phyloP scores from a whole-genome alignment of 2,329 filamentous ascomycete species.

The Elsinoe ampelina region DNA sequence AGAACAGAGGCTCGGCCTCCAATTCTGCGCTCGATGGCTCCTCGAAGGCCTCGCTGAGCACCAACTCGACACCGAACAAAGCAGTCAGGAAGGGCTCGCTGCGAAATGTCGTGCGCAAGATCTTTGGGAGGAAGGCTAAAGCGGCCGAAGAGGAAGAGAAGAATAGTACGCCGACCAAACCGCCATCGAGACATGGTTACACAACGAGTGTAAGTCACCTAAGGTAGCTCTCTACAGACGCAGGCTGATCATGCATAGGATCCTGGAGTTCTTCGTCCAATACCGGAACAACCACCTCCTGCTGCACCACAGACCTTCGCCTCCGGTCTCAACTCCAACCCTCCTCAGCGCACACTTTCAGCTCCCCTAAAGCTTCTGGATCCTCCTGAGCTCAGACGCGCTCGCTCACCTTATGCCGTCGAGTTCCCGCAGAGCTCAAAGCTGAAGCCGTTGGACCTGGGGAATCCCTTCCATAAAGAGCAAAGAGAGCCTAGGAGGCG shows the following conservation, averaged over 20 bases:
- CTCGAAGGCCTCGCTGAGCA: neutral
- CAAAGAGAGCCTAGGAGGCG: slow-evolving; percentile 15
- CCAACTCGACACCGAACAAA: slow-evolving; percentile 5
- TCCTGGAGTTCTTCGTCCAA: slow-evolving; percentile 13
- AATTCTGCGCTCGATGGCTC: neutral
- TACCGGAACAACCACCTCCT: slow-evolving; percentile 10
- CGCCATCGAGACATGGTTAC: slow-evolving; percentile 24
- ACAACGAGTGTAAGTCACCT: slow-evolving; percentile 22
- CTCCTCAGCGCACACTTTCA: slow-evolving; percentile 19
- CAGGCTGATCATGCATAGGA: slow-evolving; percentile 15
- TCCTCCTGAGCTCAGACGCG: slow-evolving; percentile 13
- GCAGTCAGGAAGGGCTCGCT: slow-evolving; percentile 25
- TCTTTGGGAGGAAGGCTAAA: slow-evolving; percentile 29
- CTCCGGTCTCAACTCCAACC: slow-evolving; percentile 5
- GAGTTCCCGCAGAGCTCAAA: slow-evolving; percentile 29
- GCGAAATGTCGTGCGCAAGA: slow-evolving; percentile 28
- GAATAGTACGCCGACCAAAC: slow-evolving; percentile 11
- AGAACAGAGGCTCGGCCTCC: neutral
- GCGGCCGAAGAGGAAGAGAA: slow-evolving; percentile 18
- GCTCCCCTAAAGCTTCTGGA: slow-evolving; percentile 19
- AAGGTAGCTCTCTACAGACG: neutral
- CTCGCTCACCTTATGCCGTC: slow-evolving; percentile 27
- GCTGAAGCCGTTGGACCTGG: slow-evolving; percentile 29
- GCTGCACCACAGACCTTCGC: slow-evolving; percentile 13
- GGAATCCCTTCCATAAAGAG: slow-evolving; percentile 23